A percentile compares a stretch with the other conserved stretches of the same genome.
Conservation (phyloP, 1,139 yeast genomes). For the Yamadazyma sp. region DNA sequence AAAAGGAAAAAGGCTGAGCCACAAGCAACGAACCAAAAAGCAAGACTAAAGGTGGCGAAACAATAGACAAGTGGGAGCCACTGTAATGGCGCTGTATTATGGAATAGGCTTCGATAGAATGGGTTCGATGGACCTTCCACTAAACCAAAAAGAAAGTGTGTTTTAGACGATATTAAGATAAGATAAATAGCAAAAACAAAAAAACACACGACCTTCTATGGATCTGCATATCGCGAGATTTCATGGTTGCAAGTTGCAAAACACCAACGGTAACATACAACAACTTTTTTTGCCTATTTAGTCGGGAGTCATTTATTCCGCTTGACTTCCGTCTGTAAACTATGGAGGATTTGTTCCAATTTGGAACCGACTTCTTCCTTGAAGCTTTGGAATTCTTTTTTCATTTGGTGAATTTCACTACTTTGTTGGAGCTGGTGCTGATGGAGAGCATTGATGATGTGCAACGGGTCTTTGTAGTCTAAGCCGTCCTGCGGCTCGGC, state of each 20-base stretch:
- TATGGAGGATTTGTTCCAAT: slow-evolving; percentile 13
- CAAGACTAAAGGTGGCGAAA: not conserved
- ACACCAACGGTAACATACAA: not conserved
- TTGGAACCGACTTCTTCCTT: slow-evolving; percentile 14
- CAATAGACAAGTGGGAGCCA: no score
- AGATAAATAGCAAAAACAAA: not conserved
- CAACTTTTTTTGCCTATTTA: no score
- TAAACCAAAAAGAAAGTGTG: no score
- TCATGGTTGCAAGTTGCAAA: not conserved
- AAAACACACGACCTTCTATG: not conserved
- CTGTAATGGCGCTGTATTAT: no score
- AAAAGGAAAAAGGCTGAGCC: no score
- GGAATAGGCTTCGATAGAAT: no score
- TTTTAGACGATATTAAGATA: not conserved
- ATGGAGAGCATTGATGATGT: slow-evolving; percentile 6
- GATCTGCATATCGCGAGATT: no score
- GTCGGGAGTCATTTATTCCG: not conserved
- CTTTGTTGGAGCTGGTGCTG: slow-evolving; percentile 10
- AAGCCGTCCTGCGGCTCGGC: not conserved
- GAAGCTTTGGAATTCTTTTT: slow-evolving; percentile 17
- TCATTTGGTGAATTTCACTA: slow-evolving; percentile 16
- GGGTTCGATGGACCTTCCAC: no score
- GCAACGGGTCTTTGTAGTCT: no score
- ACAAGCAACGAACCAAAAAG: not conserved
- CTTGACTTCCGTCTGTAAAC: not conserved